A percentile compares a stretch with the other conserved stretches of the same genome.
phyloP scores from a whole-genome alignment of 2,329 filamentous ascomycete genomes.

The Fusarium hostae region DNA sequence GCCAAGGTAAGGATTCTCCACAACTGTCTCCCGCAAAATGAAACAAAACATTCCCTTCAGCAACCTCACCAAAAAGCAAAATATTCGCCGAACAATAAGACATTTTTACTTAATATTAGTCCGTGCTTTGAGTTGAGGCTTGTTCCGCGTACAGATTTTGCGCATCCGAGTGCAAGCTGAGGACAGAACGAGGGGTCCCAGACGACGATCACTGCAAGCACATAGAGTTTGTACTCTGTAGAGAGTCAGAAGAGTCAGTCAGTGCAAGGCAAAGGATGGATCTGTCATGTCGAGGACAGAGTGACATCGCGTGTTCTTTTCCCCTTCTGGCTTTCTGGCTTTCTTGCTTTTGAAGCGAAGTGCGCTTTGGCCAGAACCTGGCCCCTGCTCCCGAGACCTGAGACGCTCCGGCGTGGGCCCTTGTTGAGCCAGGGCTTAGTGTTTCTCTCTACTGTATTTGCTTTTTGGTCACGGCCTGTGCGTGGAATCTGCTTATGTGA shows the following conservation, averaged over 20 bases:
- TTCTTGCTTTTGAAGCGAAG: slow-evolving; percentile 26
- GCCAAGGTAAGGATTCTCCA: slow-evolving; percentile 16
- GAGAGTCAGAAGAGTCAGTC: slow-evolving; percentile 1
- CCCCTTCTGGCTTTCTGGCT: slow-evolving; percentile 23
- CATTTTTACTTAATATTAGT: slow-evolving; percentile 1
- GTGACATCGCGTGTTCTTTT: slow-evolving; percentile 35
- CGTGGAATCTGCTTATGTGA: slow-evolving; percentile 32
- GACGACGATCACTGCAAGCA: slow-evolving; percentile 34
- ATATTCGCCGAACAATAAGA: slow-evolving; percentile 1
- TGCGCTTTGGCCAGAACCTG: slow-evolving; percentile 18
- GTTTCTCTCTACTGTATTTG: slow-evolving; percentile 25
- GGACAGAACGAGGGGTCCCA: slow-evolving; percentile 18
- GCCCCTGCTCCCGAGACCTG: slow-evolving; percentile 43
- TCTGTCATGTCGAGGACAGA: slow-evolving; percentile 30
- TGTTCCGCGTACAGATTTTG: slow-evolving; percentile 14
- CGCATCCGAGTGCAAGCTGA: slow-evolving; percentile 2
- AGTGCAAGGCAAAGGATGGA: slow-evolving; percentile 7
- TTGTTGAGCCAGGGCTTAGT: slow-evolving; percentile 30
- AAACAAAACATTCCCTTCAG: slow-evolving; percentile 33
- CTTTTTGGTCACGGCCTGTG: slow-evolving; percentile 29
- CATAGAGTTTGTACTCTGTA: slow-evolving; percentile 15
- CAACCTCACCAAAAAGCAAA: slow-evolving; percentile 26
- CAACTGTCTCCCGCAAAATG: slow-evolving; percentile 17
- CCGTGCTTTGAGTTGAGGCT: slow-evolving; percentile 27
- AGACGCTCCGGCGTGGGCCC: slow-evolving; percentile 42